Evolutionary conservation across 345 rosid species (phyloP), one percentile per base, ranked within the genome.

Genomic region (Syzygium oleosum): DNA sequence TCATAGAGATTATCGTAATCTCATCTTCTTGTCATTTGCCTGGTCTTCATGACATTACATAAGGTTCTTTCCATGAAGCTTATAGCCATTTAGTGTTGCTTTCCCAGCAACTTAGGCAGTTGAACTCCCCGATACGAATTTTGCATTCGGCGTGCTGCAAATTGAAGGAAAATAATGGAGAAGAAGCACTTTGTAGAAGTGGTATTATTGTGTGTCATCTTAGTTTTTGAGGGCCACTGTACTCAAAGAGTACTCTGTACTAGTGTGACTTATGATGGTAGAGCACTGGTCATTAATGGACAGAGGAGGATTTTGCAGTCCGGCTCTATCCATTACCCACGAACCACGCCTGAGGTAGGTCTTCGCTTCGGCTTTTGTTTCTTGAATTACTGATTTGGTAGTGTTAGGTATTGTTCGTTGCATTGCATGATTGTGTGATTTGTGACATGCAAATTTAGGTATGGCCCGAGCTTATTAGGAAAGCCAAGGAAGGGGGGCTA

Each of bases 281-380:
- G 91, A 86, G 94, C 94, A 9, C 88, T 93, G 65, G 91, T 94
- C 79, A 93, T 94, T 88, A 92, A 92, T 90, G 97, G 97, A 52
- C 90, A 93, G 90, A 91, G 95, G 85, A 84, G 95, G 88, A 90
- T 93, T 86, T 86, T 94, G 95, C 95, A 89, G 86, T 94, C 97
- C 2, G 95, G 97, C 80, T 93, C 97, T 31, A 90, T 94, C 38
- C 95, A 93, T 90, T 93, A 94, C 88, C 95, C 95, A 5, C 88
- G 97, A 87, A 90, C 86, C 88, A 91, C 91, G 46, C 94, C 95
- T 11, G 95, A 93, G 92, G 96, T 93, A 31, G 85, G 90, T 85
- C 85, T 84, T 21, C 41, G 27, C 14, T 84, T 85, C 25, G 12
- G 31, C 29, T 59, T 59, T 61, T 83, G 6, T 12, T 83, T 87